Evolutionary conservation across 192 early-diverging fungal genomes (phyloP).

Genomic region (Coemansia sp.): DNA sequence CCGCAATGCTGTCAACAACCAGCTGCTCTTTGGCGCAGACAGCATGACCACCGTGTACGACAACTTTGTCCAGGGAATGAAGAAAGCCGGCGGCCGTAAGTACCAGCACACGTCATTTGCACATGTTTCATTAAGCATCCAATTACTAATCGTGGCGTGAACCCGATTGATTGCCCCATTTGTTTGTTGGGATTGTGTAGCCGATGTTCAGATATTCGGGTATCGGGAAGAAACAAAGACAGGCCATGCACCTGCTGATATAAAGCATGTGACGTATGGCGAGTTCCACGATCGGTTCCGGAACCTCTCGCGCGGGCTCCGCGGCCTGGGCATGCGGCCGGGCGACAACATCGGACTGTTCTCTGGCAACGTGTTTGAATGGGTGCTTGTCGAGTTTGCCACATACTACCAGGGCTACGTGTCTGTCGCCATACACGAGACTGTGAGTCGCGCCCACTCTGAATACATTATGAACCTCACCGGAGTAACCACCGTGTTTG

Average conservation of each 20-base stretch:
- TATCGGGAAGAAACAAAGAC: slow-evolving; percentile 20
- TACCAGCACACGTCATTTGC: background rate
- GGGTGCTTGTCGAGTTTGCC: slow-evolving; percentile 51
- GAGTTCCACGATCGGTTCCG: slow-evolving; percentile 56
- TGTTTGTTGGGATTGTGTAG: slow-evolving; percentile 9
- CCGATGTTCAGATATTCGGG: slow-evolving; percentile 35
- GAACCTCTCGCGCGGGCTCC: slow-evolving; percentile 41
- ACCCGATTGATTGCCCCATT: background rate
- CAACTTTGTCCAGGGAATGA: slow-evolving; percentile 70
- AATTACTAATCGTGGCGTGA: background rate
- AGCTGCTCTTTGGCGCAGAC: slow-evolving; percentile 59
- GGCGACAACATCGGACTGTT: slow-evolving; percentile 58
- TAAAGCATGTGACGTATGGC: slow-evolving; percentile 67
- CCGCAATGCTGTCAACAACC: slow-evolving; percentile 37
- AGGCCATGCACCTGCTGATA: slow-evolving; percentile 3
- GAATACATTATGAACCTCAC: slow-evolving; percentile 85
- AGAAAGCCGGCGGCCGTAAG: slow-evolving; percentile 60
- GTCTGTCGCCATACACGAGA: slow-evolving; percentile 89
- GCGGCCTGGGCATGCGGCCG: slow-evolving; percentile 42
- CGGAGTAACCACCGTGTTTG: slow-evolving; percentile 68
- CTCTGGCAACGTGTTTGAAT: slow-evolving; percentile 61
- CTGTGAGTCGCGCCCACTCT: slow-evolving; percentile 72
- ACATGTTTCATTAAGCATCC: background rate
- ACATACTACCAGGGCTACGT: slow-evolving; percentile 55
- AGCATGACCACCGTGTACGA: slow-evolving; percentile 70